Conservation (phyloP, 805 yeast genomes). For the Brettanomyces anomalus region DNA sequence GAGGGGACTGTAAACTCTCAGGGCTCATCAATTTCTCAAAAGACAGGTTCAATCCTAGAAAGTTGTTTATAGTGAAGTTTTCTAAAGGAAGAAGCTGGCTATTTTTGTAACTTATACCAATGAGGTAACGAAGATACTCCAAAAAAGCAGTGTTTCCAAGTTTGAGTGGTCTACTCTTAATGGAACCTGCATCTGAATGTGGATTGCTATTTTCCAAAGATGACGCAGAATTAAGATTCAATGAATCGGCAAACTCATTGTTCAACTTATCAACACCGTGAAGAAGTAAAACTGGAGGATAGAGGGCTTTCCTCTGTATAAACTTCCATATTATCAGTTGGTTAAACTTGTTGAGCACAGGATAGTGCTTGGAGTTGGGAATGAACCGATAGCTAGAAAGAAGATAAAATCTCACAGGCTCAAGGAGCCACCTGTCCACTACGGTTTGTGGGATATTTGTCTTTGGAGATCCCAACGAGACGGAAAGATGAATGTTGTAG, state of each 20-base stretch:
- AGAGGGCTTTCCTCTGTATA: constrained; percentile 31
- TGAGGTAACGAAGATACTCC: constrained; percentile 22
- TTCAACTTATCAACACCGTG: constrained; percentile 45
- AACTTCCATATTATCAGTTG: constrained; percentile 40
- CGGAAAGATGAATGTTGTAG: constrained; percentile 48
- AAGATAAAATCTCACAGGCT: constrained; percentile 52
- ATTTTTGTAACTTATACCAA: constrained; percentile 11
- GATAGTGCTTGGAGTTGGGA: constrained; percentile 50
- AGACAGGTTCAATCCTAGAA: constrained; percentile 9
- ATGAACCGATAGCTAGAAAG: constrained; percentile 49
- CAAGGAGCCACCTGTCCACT: constrained; percentile 55
- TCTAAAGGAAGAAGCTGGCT: constrained; percentile 22
- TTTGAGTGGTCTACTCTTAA: constrained; percentile 14
- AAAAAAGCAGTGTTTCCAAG: constrained; percentile 21
- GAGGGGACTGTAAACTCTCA: constrained; percentile 36
- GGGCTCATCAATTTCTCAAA: constrained; percentile 9
- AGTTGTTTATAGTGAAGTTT: constrained; percentile 16
- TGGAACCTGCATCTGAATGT: constrained; percentile 2
- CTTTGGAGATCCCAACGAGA: constrained; percentile 69
- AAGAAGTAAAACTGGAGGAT: constrained; percentile 35
- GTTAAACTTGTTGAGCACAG: constrained; percentile 52
- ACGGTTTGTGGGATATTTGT: constrained; percentile 41
- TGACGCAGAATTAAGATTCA: constrained; percentile 4
- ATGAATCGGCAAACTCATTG: constrained; percentile 7
- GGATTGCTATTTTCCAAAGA: constrained; percentile 8